A percentile compares a stretch with the other conserved stretches of the same genome.
phyloP scores from a whole-genome alignment of 345 rosid genomes.

The Arabidopsis thaliana region DNA sequence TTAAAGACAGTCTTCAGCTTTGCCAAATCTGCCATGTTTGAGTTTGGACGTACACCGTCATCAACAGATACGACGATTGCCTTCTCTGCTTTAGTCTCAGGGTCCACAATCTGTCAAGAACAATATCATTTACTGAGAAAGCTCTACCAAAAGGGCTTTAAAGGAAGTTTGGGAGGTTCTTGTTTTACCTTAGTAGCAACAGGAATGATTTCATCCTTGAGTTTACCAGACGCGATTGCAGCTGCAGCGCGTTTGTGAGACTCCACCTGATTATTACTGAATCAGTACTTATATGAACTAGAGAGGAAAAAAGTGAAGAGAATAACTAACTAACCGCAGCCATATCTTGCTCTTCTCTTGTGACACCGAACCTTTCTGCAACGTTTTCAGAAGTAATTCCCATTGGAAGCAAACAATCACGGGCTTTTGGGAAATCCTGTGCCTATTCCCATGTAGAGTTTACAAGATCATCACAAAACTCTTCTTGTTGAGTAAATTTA shows the following conservation, averaged over 20 bases:
- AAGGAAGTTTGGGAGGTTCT: background rate
- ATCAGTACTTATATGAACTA: constrained; percentile 32
- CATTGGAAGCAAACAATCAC: constrained; percentile 97
- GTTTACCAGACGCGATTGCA: constrained; percentile 85
- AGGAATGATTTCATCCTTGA: constrained; percentile 86
- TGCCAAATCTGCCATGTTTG: constrained; percentile 68
- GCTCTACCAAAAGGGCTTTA: background rate
- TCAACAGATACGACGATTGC: constrained; percentile 65
- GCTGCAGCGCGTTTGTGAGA: constrained; percentile 96
- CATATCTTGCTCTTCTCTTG: constrained; percentile 88
- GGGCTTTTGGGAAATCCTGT: constrained; percentile 66
- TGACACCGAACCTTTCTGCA: constrained; percentile 75
- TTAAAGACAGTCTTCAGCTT: constrained; percentile 88
- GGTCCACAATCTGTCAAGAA: constrained; percentile 69
- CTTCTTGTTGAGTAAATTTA: constrained; percentile 3
- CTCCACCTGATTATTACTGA: constrained; percentile 60
- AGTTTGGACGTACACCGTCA: constrained; percentile 82
- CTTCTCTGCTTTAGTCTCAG: constrained; percentile 80
- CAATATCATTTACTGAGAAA: constrained; percentile 24
- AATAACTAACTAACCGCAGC: constrained; percentile 79
- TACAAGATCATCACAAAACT: background rate
- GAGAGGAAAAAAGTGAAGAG: constrained; percentile 4
- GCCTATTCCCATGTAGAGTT: constrained; percentile 47
- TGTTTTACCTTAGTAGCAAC: constrained; percentile 78
- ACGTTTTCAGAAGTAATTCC: constrained; percentile 97